Conservation (phyloP, 129 eudicot genomes). For the Artemisia tridentata region DNA sequence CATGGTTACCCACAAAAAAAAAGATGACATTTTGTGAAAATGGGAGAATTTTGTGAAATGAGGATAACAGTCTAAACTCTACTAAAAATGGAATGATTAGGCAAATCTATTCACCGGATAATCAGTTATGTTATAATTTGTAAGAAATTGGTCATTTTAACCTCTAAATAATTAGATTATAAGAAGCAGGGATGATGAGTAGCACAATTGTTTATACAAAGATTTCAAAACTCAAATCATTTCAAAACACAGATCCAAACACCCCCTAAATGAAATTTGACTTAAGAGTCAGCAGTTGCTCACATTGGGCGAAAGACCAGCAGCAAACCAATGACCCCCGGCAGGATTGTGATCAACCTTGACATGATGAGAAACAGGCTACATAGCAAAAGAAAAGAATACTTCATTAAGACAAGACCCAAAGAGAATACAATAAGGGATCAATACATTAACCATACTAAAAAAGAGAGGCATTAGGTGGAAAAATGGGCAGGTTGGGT, state of each 20-base stretch:
- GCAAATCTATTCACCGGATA: neutral
- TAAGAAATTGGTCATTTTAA: neutral
- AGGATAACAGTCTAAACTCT: neutral
- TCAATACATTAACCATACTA: too few species aligned
- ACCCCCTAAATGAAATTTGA: constrained; percentile 1
- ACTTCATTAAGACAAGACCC: neutral
- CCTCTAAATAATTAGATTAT: too few species aligned
- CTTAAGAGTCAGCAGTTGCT: constrained; percentile 30
- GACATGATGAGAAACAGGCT: constrained; percentile 83
- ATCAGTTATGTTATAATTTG: neutral
- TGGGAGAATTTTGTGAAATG: neutral
- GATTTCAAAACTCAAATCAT: neutral
- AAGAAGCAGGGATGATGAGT: neutral
- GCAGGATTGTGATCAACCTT: constrained; percentile 97
- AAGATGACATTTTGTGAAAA: neutral
- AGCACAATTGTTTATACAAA: neutral
- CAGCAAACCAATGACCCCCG: constrained; percentile 99
- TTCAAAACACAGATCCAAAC: neutral
- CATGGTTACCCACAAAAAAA: too few species aligned
- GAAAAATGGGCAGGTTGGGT: neutral
- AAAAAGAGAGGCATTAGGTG: neutral
- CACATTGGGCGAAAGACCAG: constrained; percentile 98
- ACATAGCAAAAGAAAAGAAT: constrained; percentile 17
- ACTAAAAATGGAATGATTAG: too few species aligned
- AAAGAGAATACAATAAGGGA: neutral